Conservation (phyloP, 495 filamentous ascomycete species). For the Staphylotrichum tortipilum region DNA sequence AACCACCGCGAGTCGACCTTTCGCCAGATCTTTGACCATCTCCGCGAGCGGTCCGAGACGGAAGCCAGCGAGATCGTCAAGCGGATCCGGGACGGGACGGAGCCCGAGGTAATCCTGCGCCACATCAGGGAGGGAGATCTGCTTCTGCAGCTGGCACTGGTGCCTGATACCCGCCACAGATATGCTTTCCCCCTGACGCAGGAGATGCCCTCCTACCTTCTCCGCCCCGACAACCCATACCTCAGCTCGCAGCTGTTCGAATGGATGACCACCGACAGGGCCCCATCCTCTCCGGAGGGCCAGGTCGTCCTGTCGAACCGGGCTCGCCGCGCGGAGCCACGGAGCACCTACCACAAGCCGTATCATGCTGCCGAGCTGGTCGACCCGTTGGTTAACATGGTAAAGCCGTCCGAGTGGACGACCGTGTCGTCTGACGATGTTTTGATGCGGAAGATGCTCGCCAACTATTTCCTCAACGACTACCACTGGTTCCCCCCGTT, state of each 20-base stretch:
- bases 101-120: slow-evolving; percentile 21
- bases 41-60: slow-evolving; percentile 4
- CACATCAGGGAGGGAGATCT: slow-evolving; percentile 25
- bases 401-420: slow-evolving; percentile 22
- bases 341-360: slow-evolving; percentile 13
- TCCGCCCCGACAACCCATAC: slow-evolving; percentile 20
- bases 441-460: slow-evolving; percentile 18
- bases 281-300: background rate
- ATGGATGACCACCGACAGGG: slow-evolving; percentile 1
- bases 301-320: background rate
- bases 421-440: slow-evolving; percentile 18
- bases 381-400: slow-evolving; percentile 13
- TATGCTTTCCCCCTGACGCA: slow-evolving; percentile 23
- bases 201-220: slow-evolving; percentile 15
- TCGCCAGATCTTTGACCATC: background rate
- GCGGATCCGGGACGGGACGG: slow-evolving; percentile 20
- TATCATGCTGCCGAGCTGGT: slow-evolving; percentile 22
- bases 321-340: background rate
- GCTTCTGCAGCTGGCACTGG: slow-evolving; percentile 23
- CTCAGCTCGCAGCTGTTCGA: slow-evolving; percentile 21
- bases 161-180: slow-evolving; percentile 25
- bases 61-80: slow-evolving; percentile 22
- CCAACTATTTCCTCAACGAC: slow-evolving; percentile 14
- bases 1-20: background rate
- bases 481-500: slow-evolving; percentile 20